phyloP scores from a whole-genome alignment of 148 eudicot species.

The Rheum nobile region DNA sequence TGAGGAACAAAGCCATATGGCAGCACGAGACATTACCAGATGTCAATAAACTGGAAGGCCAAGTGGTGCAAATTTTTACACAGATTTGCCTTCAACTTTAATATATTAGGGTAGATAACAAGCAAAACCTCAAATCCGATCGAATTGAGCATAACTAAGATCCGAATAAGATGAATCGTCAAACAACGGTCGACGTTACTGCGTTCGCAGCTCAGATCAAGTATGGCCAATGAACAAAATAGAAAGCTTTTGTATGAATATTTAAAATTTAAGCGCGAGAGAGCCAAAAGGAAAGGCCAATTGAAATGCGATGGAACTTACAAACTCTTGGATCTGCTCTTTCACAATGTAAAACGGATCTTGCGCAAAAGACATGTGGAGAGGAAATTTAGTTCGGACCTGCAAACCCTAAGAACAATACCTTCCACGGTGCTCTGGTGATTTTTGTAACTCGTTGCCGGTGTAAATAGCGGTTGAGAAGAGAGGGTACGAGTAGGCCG shows the following conservation, averaged over 20 bases:
- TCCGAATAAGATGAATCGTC: too few species aligned
- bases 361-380: slow-evolving; percentile 62
- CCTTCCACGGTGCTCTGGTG: background rate
- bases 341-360: slow-evolving; percentile 89
- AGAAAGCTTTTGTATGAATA: background rate
- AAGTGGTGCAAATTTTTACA: too few species aligned
- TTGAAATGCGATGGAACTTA: slow-evolving; percentile 18
- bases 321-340: slow-evolving; percentile 83
- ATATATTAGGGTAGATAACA: too few species aligned
- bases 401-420: background rate
- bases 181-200: background rate
- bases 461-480: background rate
- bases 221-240: background rate
- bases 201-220: background rate
- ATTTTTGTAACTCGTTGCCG: background rate
- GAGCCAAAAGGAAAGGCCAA: background rate
- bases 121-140: too few species aligned
- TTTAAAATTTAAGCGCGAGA: background rate
- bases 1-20: too few species aligned
- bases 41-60: too few species aligned
- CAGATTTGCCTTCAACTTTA: too few species aligned
- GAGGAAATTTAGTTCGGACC: background rate
- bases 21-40: too few species aligned
- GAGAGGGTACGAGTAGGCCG: background rate
- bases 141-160: too few species aligned